Percentiles rank a stretch among this genome's conserved stretches.
phyloP scores from a whole-genome alignment of 176 grass and related monocot species.

The Zizania latifolia region DNA sequence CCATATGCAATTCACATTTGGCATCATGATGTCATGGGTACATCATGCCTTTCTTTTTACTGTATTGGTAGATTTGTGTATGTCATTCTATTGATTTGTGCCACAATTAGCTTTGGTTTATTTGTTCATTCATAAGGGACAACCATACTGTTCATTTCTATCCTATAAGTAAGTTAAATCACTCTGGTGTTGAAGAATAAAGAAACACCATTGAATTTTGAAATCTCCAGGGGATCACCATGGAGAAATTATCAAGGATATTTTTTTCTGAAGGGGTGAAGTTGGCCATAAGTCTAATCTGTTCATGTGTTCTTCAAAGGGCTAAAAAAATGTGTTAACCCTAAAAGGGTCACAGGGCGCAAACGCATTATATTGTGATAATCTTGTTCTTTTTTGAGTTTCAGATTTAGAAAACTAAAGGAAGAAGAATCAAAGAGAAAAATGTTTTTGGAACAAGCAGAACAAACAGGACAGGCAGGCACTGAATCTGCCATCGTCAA shows the following conservation, averaged over 20 bases:
- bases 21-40: no score
- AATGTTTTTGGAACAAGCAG: conserved; percentile 37
- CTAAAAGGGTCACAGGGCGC: conserved; percentile 1
- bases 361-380: background rate
- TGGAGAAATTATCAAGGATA: conserved; percentile 19
- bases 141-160: no score
- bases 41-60: no score
- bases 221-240: background rate
- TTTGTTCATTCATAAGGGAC: no score
- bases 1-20: no score
- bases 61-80: no score
- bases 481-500: conserved; percentile 28
- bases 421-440: conserved; percentile 66
- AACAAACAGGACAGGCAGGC: conserved; percentile 29
- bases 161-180: no score
- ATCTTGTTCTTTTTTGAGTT: conserved; percentile 18
- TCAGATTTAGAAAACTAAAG: conserved; percentile 87
- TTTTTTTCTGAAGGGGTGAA: background rate
- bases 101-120: no score
- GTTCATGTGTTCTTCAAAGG: conserved; percentile 2
- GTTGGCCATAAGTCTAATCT: background rate
- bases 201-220: background rate
- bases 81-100: no score
- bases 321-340: conserved; percentile 5
- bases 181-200: no score